A percentile compares a stretch with the other conserved stretches of the same genome.
Conservation (phyloP, 805 yeast species). For the Jamesozyma jinghongensis region DNA sequence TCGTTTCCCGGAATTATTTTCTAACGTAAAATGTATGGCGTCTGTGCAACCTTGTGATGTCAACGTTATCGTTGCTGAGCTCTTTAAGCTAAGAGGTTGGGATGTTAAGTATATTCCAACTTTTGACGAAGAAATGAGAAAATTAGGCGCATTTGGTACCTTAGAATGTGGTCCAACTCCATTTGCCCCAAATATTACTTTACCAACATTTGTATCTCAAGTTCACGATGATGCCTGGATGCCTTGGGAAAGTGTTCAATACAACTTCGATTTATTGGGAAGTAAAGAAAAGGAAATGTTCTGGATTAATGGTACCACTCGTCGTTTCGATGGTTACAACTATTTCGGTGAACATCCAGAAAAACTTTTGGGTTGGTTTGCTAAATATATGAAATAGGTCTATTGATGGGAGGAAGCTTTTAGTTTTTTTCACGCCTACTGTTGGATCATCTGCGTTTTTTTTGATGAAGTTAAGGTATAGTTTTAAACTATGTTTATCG, state of each 20-base stretch:
- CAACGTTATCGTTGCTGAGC: neutral
- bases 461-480: no score
- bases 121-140: neutral
- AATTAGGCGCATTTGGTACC: neutral
- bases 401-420: no score
- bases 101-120: neutral
- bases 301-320: neutral
- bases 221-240: neutral
- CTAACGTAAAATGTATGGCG: neutral
- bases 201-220: neutral
- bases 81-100: neutral
- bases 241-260: slow-evolving; percentile 1
- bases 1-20: neutral
- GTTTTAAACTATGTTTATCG: no score
- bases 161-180: neutral
- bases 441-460: no score
- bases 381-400: neutral
- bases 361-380: neutral
- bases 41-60: neutral
- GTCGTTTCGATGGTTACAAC: slow-evolving; percentile 2
- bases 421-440: no score
- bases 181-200: neutral
- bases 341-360: neutral
- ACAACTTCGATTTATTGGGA: neutral
- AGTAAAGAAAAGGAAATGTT: neutral